Evolutionary conservation across 805 yeast genomes (phyloP).

Genomic region (Barnettozyma sp.): DNA sequence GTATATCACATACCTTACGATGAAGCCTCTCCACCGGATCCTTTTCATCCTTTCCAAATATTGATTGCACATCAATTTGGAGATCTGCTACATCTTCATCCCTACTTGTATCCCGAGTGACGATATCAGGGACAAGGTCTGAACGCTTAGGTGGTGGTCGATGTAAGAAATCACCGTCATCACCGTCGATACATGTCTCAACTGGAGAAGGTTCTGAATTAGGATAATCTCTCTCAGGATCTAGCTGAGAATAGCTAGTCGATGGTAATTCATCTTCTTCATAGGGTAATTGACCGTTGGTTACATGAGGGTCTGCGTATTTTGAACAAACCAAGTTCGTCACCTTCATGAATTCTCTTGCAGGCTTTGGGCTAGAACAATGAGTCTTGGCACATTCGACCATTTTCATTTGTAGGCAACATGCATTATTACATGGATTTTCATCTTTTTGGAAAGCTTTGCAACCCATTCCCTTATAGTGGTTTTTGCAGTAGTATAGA

Average conservation of each 20-base stretch:
- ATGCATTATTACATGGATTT: slow-evolving; percentile 22
- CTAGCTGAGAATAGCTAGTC: too few species aligned
- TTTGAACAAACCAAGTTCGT: slow-evolving; percentile 21
- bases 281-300: slow-evolving; percentile 10
- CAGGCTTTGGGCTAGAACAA: slow-evolving; percentile 16
- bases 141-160: slow-evolving; percentile 7
- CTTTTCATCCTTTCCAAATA: slow-evolving; percentile 20
- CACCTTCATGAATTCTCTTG: slow-evolving; percentile 12
- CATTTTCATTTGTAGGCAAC: slow-evolving; percentile 23
- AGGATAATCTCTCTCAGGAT: too few species aligned
- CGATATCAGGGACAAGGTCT: slow-evolving; percentile 5
- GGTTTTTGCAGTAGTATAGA: slow-evolving; percentile 20
- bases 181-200: slow-evolving; percentile 6
- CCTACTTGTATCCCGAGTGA: slow-evolving; percentile 15
- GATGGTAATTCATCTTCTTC: background rate
- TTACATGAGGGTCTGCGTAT: slow-evolving; percentile 21
- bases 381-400: slow-evolving; percentile 20
- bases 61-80: slow-evolving; percentile 11
- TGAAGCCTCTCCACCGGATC: slow-evolving; percentile 21
- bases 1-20: slow-evolving; percentile 16
- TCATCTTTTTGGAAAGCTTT: slow-evolving; percentile 7
- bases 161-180: slow-evolving; percentile 5
- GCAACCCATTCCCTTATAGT: slow-evolving; percentile 16
- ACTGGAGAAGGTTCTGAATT: background rate
- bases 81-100: slow-evolving; percentile 6